These are phyloP conservation scores for Pythium graminicola DNA, from an alignment of 352 stramenopile genomes.

Conservation along the genomic window DNA sequence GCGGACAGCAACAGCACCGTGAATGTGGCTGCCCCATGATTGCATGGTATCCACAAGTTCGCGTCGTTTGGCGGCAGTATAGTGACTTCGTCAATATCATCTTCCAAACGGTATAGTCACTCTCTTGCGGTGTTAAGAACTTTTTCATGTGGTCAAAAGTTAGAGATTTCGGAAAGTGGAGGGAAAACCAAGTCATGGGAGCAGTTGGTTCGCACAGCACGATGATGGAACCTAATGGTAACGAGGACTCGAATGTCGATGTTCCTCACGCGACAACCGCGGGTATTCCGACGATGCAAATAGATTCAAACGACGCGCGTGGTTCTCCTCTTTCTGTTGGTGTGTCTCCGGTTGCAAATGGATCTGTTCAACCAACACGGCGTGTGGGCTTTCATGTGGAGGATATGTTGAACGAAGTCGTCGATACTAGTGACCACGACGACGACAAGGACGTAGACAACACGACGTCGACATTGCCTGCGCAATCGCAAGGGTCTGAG, in stretches of 20 bases:
- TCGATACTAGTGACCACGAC: conserved; percentile 10
- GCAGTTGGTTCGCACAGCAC: background rate
- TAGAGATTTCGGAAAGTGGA: conserved; percentile 9
- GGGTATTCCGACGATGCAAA: background rate
- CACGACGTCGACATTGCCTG: too few species aligned
- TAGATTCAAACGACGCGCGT: background rate
- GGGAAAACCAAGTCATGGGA: conserved; percentile 17
- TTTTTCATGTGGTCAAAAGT: background rate
- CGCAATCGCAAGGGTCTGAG: too few species aligned
- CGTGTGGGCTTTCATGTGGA: background rate
- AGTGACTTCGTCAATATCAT: too few species aligned
- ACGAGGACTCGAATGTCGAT: too few species aligned
- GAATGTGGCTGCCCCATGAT: conserved; percentile 6
- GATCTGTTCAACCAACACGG: background rate
- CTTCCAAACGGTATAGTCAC: background rate
- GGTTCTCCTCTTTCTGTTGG: too few species aligned
- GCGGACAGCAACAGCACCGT: conserved; percentile 13
- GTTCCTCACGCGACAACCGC: background rate
- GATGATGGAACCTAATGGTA: too few species aligned
- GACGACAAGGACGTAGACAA: background rate
- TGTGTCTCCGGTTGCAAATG: background rate
- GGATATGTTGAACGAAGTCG: conserved; percentile 9
- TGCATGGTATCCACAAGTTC: too few species aligned
- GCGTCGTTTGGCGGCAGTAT: background rate
- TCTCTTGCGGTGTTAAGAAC: conserved; percentile 9